Evolutionary conservation across 768 basidiomycete species (phyloP).

Genomic region (Suillus luteus): DNA sequence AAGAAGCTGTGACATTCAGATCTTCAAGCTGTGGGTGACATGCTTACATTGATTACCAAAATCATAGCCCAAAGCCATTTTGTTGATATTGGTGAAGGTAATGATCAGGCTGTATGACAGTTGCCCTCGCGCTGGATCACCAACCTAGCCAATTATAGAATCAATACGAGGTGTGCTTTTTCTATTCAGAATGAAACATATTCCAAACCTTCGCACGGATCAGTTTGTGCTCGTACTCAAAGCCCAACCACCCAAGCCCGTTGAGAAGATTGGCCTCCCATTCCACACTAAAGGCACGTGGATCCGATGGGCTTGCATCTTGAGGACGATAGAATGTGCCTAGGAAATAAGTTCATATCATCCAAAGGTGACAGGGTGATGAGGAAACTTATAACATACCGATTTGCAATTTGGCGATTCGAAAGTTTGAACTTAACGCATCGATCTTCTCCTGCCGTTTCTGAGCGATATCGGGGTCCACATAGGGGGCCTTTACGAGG

Average conservation of each 20-base stretch:
- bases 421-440: conserved; percentile 49
- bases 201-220: conserved; percentile 58
- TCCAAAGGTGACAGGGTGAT: not conserved
- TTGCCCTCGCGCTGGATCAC: conserved; percentile 54
- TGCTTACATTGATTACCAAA: conserved; percentile 62
- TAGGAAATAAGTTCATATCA: conserved; percentile 11
- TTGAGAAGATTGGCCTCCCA: conserved; percentile 56
- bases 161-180: not conserved
- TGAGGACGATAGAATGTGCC: conserved; percentile 32
- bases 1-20: conserved; percentile 18
- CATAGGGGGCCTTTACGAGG: conserved; percentile 56
- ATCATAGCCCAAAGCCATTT: conserved; percentile 62
- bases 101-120: conserved; percentile 54
- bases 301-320: conserved; percentile 28
- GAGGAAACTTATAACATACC: conserved; percentile 53
- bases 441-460: conserved; percentile 46
- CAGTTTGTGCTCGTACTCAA: conserved; percentile 70
- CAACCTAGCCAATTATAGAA: conserved; percentile 45
- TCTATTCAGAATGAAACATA: conserved; percentile 6
- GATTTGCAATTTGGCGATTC: conserved; percentile 66
- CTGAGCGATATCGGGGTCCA: conserved; percentile 55
- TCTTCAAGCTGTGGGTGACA: conserved; percentile 6
- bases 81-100: conserved; percentile 57
- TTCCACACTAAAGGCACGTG: conserved; percentile 68
- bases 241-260: conserved; percentile 54